Evolutionary conservation across 306 rosid genomes (phyloP).

Genomic region (Pachyrhizus erosus): DNA sequence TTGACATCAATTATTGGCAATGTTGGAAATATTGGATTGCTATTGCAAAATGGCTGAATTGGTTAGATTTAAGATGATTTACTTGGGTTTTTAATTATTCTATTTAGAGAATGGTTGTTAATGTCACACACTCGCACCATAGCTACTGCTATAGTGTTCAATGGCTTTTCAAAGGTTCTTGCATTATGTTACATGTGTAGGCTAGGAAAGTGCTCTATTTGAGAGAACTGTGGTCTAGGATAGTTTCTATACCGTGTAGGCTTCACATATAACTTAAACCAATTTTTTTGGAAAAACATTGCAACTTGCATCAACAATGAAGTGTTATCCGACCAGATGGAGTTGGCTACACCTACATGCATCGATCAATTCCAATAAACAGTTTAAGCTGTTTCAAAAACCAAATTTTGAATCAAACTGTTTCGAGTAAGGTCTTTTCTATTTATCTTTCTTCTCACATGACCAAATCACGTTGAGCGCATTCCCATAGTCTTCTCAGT

Average conservation of each 20-base stretch:
- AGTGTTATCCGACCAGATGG: neutral
- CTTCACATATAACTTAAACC: neutral
- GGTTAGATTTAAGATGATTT: constrained; percentile 16
- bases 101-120: constrained; percentile 1
- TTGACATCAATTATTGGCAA: constrained; percentile 1
- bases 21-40: neutral
- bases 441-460: neutral
- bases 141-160: neutral
- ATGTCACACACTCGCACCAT: neutral
- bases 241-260: neutral
- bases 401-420: neutral
- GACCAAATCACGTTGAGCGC: neutral
- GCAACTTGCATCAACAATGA: neutral
- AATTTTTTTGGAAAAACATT: neutral
- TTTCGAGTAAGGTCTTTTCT: neutral
- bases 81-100: constrained; percentile 6
- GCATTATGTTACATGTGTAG: constrained; percentile 1
- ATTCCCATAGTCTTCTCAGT: neutral
- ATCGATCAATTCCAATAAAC: neutral
- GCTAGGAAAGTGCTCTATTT: neutral
- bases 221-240: neutral
- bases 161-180: neutral
- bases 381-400: too few species aligned
- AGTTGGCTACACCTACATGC: neutral
- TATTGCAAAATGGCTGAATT: constrained; percentile 24